phyloP scores from a whole-genome alignment of 768 basidiomycete genomes.

The Boletus subcaerulescens region DNA sequence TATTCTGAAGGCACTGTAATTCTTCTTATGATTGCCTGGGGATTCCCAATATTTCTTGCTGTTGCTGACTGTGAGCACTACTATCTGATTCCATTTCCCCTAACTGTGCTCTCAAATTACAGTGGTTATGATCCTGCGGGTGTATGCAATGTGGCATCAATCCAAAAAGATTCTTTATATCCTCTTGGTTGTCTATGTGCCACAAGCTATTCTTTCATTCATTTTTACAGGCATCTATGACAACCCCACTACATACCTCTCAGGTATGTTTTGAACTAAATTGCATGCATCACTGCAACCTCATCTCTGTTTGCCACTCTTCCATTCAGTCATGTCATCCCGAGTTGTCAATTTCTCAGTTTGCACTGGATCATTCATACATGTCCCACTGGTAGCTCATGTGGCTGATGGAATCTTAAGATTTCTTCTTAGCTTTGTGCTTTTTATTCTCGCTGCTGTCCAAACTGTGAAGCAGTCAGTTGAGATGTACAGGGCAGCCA shows the following conservation, averaged over 20 bases:
- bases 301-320: neutral
- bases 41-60: conserved; percentile 3
- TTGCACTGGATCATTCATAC: neutral
- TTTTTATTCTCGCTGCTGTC: neutral
- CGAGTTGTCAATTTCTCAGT: neutral
- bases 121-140: conserved; percentile 16
- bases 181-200: conserved; percentile 2
- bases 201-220: neutral
- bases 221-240: conserved; percentile 1
- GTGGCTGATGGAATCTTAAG: neutral
- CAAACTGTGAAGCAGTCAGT: conserved; percentile 1
- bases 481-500: neutral
- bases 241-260: conserved; percentile 1
- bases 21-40: neutral
- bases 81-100: too few relatives aligned
- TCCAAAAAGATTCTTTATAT: conserved; percentile 4
- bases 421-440: neutral
- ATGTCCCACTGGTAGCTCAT: neutral
- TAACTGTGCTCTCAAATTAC: neutral
- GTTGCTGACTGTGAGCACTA: conserved; percentile 10
- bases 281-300: neutral
- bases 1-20: conserved; percentile 3
- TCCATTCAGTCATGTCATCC: neutral
- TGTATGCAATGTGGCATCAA: conserved; percentile 13
- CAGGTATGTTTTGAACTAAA: neutral